Evolutionary conservation across 345 rosid genomes (phyloP).

Genomic region (Pistacia atlantica): DNA sequence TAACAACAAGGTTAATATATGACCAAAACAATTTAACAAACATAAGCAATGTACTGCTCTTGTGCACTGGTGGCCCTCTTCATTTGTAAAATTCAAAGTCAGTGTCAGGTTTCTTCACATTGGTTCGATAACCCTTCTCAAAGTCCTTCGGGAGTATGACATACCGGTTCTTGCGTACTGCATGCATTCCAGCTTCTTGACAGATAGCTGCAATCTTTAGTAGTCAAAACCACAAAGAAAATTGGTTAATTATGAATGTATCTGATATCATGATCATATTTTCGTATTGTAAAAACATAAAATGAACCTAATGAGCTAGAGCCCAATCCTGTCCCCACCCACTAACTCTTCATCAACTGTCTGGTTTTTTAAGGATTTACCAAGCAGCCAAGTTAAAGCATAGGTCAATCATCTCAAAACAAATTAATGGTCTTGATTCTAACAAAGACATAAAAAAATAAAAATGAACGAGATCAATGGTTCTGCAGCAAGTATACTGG

Average conservation of each 20-base stretch:
- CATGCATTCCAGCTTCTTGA: conserved; percentile 99
- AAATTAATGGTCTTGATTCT: background rate
- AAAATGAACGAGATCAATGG: too few relatives aligned
- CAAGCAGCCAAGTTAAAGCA: background rate
- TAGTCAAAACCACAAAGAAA: background rate
- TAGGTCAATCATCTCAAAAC: background rate
- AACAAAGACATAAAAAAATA: too few relatives aligned
- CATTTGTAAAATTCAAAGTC: conserved; percentile 97
- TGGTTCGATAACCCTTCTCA: conserved; percentile 94
- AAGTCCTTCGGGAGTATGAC: conserved; percentile 97
- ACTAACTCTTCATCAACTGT: background rate
- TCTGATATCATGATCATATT: background rate
- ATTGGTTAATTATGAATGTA: background rate
- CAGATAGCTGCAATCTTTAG: conserved; percentile 93
- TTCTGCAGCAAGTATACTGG: background rate
- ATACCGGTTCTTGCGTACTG: conserved; percentile 95
- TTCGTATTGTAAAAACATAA: background rate
- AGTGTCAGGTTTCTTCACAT: conserved; percentile 99
- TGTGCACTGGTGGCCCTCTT: conserved; percentile 16
- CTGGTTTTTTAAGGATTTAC: background rate
- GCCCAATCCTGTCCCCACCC: background rate
- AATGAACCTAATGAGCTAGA: background rate
- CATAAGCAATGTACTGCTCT: background rate
- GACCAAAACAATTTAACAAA: background rate
- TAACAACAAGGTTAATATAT: background rate